These are phyloP conservation scores for Crepidotus sp. DNA, from an alignment of 1,284 basidiomycete genomes.

Conservation along the genomic window DNA sequence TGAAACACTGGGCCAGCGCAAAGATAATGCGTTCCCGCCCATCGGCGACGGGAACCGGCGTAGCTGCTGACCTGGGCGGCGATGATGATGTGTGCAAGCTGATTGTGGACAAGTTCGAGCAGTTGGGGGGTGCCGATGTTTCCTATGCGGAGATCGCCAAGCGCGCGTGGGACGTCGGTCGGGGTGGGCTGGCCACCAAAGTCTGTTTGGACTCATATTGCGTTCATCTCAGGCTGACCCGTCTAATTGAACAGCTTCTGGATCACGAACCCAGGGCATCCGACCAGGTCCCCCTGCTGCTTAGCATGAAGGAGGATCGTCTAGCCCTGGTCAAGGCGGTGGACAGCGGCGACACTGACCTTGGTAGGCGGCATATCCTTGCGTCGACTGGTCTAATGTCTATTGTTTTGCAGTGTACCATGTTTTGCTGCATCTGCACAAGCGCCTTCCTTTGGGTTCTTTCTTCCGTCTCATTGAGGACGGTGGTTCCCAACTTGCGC, in stretches of 20 bases:
- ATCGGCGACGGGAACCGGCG: slow-evolving; percentile 39
- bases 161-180: slow-evolving; percentile 88
- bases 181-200: slow-evolving; percentile 81
- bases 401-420: slow-evolving; percentile 61
- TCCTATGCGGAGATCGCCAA: slow-evolving; percentile 94
- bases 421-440: slow-evolving; percentile 80
- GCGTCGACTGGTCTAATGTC: not conserved
- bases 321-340: slow-evolving; percentile 86
- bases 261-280: slow-evolving; percentile 86
- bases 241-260: slow-evolving; percentile 50
- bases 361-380: slow-evolving; percentile 47
- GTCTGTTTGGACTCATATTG: slow-evolving; percentile 30
- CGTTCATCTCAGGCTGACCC: not conserved
- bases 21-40: slow-evolving; percentile 76
- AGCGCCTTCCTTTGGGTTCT: slow-evolving; percentile 76
- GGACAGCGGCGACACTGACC: slow-evolving; percentile 91
- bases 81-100: slow-evolving; percentile 75
- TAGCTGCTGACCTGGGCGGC: slow-evolving; percentile 46
- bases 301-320: slow-evolving; percentile 92
- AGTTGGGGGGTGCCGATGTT: slow-evolving; percentile 61
- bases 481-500: slow-evolving; percentile 63
- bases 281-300: slow-evolving; percentile 87
- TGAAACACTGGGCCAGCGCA: slow-evolving; percentile 94
- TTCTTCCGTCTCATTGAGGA: slow-evolving; percentile 96
- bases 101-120: slow-evolving; percentile 84